Evolutionary conservation across 176 grass and related monocot species (phyloP), one percentile per base, ranked within the genome.

Genomic region (Zizania latifolia): DNA sequence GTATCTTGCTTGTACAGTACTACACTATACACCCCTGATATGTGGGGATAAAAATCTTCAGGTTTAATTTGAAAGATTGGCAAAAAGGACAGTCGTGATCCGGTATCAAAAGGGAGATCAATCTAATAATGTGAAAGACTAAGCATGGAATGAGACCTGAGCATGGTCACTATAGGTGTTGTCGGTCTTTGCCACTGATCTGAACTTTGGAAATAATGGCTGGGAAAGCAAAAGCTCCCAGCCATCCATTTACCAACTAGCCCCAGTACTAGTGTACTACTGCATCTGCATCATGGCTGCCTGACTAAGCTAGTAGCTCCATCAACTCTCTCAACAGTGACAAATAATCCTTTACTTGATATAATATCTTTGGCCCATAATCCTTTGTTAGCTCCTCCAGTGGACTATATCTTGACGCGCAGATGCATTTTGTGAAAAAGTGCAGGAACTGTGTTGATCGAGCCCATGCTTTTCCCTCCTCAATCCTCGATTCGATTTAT

Each of bases 61-160:
- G 41, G 12, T 2, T 77, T 29, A 22, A 55, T 62, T 62, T 39
- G 59, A n/a, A 85, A 36, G 59, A 30, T 78, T 26, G 29, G 8
- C 11, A 65, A 16, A 72, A 36, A 43, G 63, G 55, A 34, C 23
- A 45, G 14, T 4, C 62, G 24, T 31, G 38, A 45, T 74, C 39
- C 51, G 75, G 58, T 72, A 79, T 41, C 43, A 81, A 69, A 69
- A 23, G 23, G 62, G 33, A 39, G 19, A 86, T 32, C 5, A 0
- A 60, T 40, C 35, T 53, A 34, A 86, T 86, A 46, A 81, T 70
- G 63, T 81, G 41, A 56, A 40, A 5, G 54, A 70, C 62, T 45
- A 86, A 70, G 63, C 62, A 53, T 69, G 64, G 77, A 80, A 59
- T 22, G 39, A 37, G 54, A 28, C 77, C 8, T 66, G 61, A 13